phyloP scores from a whole-genome alignment of 306 rosid genomes.

The Cicer chorassanicum region DNA sequence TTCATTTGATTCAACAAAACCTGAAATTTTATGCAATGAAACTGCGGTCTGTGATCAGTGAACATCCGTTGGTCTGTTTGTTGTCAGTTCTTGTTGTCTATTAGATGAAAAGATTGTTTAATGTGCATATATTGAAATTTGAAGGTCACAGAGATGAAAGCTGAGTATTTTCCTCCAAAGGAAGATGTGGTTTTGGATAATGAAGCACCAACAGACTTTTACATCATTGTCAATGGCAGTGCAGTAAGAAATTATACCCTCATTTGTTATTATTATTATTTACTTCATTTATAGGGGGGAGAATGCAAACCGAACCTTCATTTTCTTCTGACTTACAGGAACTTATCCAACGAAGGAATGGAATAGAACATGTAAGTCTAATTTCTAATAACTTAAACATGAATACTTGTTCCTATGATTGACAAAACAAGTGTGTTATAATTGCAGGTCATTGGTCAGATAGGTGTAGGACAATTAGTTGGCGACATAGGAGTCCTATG shows the following conservation, averaged over 20 bases:
- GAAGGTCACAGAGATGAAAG: slow-evolving; percentile 89
- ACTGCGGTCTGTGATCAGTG: neutral
- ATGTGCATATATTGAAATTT: slow-evolving; percentile 30
- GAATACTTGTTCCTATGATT: slow-evolving; percentile 16
- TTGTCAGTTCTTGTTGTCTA: slow-evolving; percentile 27
- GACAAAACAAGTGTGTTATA: slow-evolving; percentile 31
- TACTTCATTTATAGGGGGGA: neutral
- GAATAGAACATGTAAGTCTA: slow-evolving; percentile 67
- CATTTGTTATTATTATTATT: neutral
- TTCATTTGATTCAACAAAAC: slow-evolving; percentile 12
- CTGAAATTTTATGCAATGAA: neutral
- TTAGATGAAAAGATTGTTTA: neutral
- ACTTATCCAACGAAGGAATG: slow-evolving; percentile 51
- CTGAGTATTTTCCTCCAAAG: slow-evolving; percentile 91
- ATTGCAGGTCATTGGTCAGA: slow-evolving; percentile 65
- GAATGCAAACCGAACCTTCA: slow-evolving; percentile 23
- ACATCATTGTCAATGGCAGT: slow-evolving; percentile 73
- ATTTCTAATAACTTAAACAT: slow-evolving; percentile 18
- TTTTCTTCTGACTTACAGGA: slow-evolving; percentile 58
- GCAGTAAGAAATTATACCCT: slow-evolving; percentile 56
- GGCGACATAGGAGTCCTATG: slow-evolving; percentile 85
- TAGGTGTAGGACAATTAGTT: slow-evolving; percentile 55
- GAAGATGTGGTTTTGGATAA: slow-evolving; percentile 83
- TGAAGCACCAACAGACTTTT: slow-evolving; percentile 88
- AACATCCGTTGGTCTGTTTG: neutral